Conservation (phyloP, 2,329 filamentous ascomycete genomes). For the Fusarium haematococcum region DNA sequence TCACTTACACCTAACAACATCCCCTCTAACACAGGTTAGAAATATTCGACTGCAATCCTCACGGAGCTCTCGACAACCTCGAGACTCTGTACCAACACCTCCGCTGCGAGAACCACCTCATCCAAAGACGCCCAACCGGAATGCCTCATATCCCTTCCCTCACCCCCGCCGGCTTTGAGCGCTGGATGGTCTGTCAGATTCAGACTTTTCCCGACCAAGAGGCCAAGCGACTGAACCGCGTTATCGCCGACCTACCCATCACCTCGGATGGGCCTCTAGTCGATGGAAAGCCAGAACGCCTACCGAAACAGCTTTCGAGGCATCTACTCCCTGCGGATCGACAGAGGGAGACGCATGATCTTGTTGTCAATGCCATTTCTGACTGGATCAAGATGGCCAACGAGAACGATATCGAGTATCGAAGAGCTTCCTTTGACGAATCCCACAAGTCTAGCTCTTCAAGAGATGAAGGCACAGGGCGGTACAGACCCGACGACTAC, state of each 20-base stretch:
- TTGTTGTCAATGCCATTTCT: slow-evolving; percentile 70
- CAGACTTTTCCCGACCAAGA: slow-evolving; percentile 82
- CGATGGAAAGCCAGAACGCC: slow-evolving; percentile 74
- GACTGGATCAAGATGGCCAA: slow-evolving; percentile 51
- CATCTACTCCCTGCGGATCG: slow-evolving; percentile 74
- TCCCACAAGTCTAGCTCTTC: slow-evolving; percentile 11
- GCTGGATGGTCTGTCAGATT: slow-evolving; percentile 80
- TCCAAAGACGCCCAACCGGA: slow-evolving; percentile 64
- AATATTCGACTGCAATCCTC: slow-evolving; percentile 61
- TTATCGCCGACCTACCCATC: slow-evolving; percentile 79
- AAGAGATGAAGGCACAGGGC: slow-evolving; percentile 30
- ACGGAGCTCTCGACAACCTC: slow-evolving; percentile 42
- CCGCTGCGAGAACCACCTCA: slow-evolving; percentile 72
- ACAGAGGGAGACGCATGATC: slow-evolving; percentile 68
- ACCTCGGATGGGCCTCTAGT: slow-evolving; percentile 65
- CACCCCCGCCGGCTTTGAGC: slow-evolving; percentile 75
- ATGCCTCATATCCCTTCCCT: slow-evolving; percentile 72
- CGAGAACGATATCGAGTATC: slow-evolving; percentile 25
- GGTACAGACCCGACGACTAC: slow-evolving; percentile 35
- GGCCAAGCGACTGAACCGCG: slow-evolving; percentile 74
- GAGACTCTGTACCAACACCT: slow-evolving; percentile 66
- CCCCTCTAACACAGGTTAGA: slow-evolving; percentile 49
- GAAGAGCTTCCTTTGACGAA: slow-evolving; percentile 28
- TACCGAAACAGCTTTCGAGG: slow-evolving; percentile 83
- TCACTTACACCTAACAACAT: background rate